These are phyloP conservation scores for Diaporthe eres DNA, from an alignment of 2,329 filamentous ascomycete genomes.

Conservation along the genomic window DNA sequence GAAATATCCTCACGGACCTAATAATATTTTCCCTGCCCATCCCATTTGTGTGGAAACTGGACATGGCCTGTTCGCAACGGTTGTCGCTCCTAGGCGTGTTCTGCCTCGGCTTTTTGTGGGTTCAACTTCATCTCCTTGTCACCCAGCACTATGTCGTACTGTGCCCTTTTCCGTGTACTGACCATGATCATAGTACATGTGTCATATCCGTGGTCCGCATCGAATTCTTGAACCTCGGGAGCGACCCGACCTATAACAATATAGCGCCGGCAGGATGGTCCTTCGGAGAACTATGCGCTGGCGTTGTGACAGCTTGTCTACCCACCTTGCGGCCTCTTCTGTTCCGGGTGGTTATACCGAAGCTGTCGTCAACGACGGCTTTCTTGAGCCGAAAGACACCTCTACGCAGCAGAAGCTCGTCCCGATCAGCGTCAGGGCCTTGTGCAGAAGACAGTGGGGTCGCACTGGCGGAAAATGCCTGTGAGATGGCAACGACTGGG, in stretches of 20 bases:
- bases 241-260: slow-evolving; percentile 33
- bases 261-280: slow-evolving; percentile 20
- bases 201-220: slow-evolving; percentile 29
- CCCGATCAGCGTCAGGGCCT: neutral
- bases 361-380: neutral
- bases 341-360: neutral
- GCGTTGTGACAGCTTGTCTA: slow-evolving; percentile 36
- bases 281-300: slow-evolving; percentile 29
- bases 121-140: neutral
- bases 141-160: neutral
- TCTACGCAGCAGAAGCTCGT: neutral
- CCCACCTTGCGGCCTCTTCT: slow-evolving; percentile 42
- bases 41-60: slow-evolving; percentile 35
- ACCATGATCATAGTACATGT: slow-evolving; percentile 6
- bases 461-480: neutral
- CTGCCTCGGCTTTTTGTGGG: slow-evolving; percentile 38
- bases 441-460: neutral
- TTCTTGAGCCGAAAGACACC: slow-evolving; percentile 17
- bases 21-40: slow-evolving; percentile 36
- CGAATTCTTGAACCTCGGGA: slow-evolving; percentile 16
- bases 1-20: slow-evolving; percentile 38
- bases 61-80: slow-evolving; percentile 28
- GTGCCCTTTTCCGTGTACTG: neutral
- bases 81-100: slow-evolving; percentile 34
- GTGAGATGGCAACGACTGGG: neutral